Percentiles rank a stretch among this genome's conserved stretches.
phyloP scores from a whole-genome alignment of 2,329 filamentous ascomycete genomes.

The Xylariomycetidae sp. region DNA sequence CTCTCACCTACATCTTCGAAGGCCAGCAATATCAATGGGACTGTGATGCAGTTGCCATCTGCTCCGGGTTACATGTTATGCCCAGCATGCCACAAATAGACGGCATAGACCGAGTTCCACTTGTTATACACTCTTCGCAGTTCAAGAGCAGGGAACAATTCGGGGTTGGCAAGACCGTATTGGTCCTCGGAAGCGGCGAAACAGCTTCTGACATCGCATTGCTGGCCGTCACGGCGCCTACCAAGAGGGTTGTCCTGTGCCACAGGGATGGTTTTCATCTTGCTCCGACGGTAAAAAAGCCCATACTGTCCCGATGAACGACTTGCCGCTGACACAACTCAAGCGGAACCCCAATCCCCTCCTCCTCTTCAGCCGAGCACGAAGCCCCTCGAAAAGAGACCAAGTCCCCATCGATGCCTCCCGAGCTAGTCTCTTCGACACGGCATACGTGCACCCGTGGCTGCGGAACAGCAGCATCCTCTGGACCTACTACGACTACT shows the following conservation, averaged over 20 bases:
- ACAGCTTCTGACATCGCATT: constrained; percentile 40
- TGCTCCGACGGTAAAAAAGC: constrained; percentile 33
- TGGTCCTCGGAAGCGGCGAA: constrained; percentile 39
- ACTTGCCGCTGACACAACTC: neutral
- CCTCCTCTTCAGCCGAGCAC: constrained; percentile 14
- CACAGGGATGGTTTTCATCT: constrained; percentile 41
- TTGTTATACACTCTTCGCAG: constrained; percentile 36
- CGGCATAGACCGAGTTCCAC: constrained; percentile 31
- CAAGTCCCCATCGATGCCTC: constrained; percentile 43
- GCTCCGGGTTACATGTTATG: constrained; percentile 37
- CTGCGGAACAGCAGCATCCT: constrained; percentile 36
- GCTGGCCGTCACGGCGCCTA: constrained; percentile 36
- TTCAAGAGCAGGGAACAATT: constrained; percentile 38
- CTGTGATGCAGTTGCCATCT: constrained; percentile 41
- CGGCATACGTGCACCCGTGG: constrained; percentile 41
- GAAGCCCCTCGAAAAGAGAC: constrained; percentile 16
- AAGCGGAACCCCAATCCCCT: constrained; percentile 22
- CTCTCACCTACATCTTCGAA: constrained; percentile 9
- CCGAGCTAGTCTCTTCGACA: constrained; percentile 44
- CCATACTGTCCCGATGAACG: neutral
- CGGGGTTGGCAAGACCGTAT: constrained; percentile 31
- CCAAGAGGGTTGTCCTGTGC: constrained; percentile 36
- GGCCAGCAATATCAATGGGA: constrained; percentile 19
- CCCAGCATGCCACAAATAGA: constrained; percentile 33
- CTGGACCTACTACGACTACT: constrained; percentile 41